A percentile compares a stretch with the other conserved stretches of the same genome.
Evolutionary conservation across 2,329 filamentous ascomycete genomes (phyloP).

Genomic region (Colletotrichum paranaense): DNA sequence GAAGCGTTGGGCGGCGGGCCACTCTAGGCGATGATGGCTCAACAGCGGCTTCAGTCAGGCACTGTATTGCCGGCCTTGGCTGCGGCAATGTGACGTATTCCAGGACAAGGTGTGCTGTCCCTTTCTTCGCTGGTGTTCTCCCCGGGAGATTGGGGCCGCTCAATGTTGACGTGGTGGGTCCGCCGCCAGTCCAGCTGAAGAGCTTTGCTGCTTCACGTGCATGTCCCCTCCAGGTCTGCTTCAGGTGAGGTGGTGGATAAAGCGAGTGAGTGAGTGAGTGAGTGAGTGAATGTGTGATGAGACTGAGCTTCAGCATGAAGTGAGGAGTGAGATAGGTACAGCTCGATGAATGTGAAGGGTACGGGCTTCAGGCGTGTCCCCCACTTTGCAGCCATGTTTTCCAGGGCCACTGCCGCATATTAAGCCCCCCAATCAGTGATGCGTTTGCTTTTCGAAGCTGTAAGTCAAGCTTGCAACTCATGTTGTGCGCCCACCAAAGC

Average conservation of each 20-base stretch:
- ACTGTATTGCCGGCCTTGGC: constrained; percentile 10
- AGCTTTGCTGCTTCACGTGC: constrained; percentile 27
- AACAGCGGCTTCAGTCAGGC: constrained; percentile 13
- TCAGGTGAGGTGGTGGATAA: background rate
- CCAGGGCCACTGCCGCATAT: constrained; percentile 2
- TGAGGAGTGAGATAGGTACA: background rate
- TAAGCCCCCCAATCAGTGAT: constrained; percentile 24
- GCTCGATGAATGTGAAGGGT: background rate
- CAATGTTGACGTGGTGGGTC: constrained; percentile 18
- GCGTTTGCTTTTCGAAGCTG: background rate
- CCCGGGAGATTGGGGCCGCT: constrained; percentile 5
- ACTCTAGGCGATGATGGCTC: background rate
- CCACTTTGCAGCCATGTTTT: constrained; percentile 17
- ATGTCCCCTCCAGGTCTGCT: background rate
- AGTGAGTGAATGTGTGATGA: background rate
- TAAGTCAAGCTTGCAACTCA: constrained; percentile 8
- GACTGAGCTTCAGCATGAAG: background rate
- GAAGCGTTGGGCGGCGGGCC: background rate
- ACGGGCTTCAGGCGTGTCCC: background rate
- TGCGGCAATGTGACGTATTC: constrained; percentile 22
- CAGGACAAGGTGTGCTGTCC: background rate
- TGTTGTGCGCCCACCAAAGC: constrained; percentile 26
- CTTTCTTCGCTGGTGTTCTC: background rate
- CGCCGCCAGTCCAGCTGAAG: constrained; percentile 9
- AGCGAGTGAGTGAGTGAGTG: background rate